A percentile compares a stretch with the other conserved stretches of the same genome.
phyloP scores from a whole-genome alignment of 805 yeast species.

The Hanseniaspora clermontiae region DNA sequence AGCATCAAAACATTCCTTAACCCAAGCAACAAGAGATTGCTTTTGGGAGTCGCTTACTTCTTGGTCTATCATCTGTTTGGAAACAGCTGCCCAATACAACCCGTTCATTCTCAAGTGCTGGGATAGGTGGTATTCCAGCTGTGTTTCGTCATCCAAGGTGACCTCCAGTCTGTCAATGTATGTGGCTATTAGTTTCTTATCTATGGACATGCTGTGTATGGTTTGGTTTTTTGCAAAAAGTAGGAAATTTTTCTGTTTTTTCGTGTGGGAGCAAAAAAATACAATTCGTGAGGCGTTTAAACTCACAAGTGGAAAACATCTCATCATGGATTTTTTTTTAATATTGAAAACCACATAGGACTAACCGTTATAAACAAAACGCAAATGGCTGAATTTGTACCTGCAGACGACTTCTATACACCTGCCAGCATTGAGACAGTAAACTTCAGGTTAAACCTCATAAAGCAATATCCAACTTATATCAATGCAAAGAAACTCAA shows the following conservation, averaged over 20 bases:
- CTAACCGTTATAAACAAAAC: not conserved
- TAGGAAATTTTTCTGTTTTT: not conserved
- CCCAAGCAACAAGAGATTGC: slow-evolving; percentile 53
- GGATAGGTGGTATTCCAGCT: slow-evolving; percentile 53
- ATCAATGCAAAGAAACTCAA: not conserved
- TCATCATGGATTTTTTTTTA: too few relatives aligned
- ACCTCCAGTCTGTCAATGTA: not conserved
- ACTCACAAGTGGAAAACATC: too few relatives aligned
- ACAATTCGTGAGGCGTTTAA: too few relatives aligned
- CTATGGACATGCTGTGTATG: slow-evolving; percentile 17
- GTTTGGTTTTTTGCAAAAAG: not conserved
- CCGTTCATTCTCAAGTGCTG: slow-evolving; percentile 89
- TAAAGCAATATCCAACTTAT: slow-evolving; percentile 21
- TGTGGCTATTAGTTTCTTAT: slow-evolving; percentile 18
- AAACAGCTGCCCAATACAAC: slow-evolving; percentile 81
- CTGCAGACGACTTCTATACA: slow-evolving; percentile 62
- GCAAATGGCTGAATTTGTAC: not conserved
- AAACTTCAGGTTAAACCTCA: slow-evolving; percentile 39
- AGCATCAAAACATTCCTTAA: slow-evolving; percentile 49
- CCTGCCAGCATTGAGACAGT: slow-evolving; percentile 53
- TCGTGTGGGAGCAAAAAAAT: not conserved
- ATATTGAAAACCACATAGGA: not conserved
- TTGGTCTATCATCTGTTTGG: slow-evolving; percentile 33
- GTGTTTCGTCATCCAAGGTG: not conserved
- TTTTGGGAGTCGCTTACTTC: slow-evolving; percentile 16